Evolutionary conservation across 768 basidiomycete genomes (phyloP).

Genomic region (Goffeauzyma gilvescens): DNA sequence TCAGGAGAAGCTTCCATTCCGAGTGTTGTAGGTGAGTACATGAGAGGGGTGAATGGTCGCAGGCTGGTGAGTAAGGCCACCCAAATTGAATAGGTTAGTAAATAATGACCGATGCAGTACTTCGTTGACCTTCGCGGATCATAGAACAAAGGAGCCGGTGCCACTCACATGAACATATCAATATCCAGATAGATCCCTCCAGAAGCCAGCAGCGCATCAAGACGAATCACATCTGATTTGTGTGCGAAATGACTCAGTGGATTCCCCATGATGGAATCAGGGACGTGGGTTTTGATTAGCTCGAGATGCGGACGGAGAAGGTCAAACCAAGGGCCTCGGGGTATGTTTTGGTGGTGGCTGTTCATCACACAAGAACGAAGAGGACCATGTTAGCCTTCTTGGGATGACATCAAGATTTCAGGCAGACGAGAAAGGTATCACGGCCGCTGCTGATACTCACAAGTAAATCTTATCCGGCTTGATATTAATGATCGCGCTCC

Average conservation of each 20-base stretch:
- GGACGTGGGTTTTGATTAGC: conserved; percentile 24
- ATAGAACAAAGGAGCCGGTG: not conserved
- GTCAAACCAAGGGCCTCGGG: conserved; percentile 32
- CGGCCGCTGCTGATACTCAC: no score
- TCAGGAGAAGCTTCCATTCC: conserved; percentile 31
- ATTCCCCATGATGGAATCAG: conserved; percentile 21
- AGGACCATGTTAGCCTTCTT: no score
- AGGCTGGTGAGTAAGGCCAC: no score
- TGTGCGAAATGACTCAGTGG: conserved; percentile 29
- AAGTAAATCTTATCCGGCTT: conserved; percentile 30
- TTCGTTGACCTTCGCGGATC: not conserved
- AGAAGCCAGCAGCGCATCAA: conserved; percentile 24
- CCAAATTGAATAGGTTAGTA: not conserved
- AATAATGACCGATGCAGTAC: not conserved
- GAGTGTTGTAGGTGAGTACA: conserved; percentile 24
- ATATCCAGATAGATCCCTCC: conserved; percentile 31
- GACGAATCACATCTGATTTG: conserved; percentile 25
- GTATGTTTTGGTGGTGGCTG: conserved; percentile 30
- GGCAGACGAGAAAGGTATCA: no score
- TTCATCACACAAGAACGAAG: no score
- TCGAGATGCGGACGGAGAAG: conserved; percentile 25
- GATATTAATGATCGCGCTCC: conserved; percentile 30
- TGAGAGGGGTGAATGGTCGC: conserved; percentile 23
- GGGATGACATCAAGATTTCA: no score
- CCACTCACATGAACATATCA: conserved; percentile 28